Conservation (phyloP, 2,329 filamentous ascomycete species). For the Fusarium tjaetaba region DNA sequence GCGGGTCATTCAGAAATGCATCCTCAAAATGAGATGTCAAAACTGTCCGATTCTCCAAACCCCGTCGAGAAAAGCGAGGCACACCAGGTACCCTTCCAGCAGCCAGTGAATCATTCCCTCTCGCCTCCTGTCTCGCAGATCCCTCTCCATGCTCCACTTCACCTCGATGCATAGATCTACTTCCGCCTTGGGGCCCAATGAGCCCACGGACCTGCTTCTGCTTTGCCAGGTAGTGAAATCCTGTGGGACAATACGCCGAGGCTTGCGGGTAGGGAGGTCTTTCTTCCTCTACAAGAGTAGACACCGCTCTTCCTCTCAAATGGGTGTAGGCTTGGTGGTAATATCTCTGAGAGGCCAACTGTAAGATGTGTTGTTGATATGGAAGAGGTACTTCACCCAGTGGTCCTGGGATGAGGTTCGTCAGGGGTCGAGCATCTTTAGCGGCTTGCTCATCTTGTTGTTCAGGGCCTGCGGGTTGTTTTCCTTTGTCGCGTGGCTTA, state of each 20-base stretch:
- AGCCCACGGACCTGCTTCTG: background rate
- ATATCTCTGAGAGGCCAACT: background rate
- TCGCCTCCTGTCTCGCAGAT: background rate
- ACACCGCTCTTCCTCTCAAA: background rate
- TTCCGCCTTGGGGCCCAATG: background rate
- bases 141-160: background rate
- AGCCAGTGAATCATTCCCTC: background rate
- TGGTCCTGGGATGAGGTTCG: background rate
- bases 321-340: background rate
- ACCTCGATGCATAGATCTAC: background rate
- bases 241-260: background rate
- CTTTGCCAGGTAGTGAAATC: background rate
- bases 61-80: background rate
- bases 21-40: background rate
- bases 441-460: accelerated
- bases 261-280: background rate
- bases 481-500: background rate
- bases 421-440: background rate
- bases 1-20: background rate
- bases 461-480: background rate
- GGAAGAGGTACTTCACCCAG: background rate
- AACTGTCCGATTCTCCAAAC: background rate
- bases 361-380: background rate
- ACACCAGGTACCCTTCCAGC: background rate
- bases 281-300: constrained; percentile 26